Base-by-base conservation (phyloP, 495 filamentous ascomycete species). In the Lepraria neglecta region DNA sequence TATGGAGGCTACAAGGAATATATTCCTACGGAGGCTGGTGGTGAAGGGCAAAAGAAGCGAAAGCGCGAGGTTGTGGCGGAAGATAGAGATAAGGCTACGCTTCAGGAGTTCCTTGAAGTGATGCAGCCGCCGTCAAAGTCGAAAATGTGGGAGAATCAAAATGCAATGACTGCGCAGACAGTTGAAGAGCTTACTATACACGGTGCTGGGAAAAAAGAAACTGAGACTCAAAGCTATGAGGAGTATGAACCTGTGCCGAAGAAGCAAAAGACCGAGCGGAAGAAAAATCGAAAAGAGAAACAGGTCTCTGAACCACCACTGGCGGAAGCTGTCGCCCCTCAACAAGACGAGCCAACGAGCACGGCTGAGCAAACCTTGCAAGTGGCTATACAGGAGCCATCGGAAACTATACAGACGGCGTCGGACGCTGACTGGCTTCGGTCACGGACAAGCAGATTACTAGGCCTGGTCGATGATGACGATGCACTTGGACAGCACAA, bases 401-500 rank as follows among this genome's bases (percentile, higher is more conserved):
- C 31, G 31, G 21, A 17, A 14, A 19, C 40, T 35, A 24, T 48
- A 11, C 42, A 19, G 28, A 68, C 74, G 54, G 77, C 82, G 24
- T 86, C 86, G 12, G 95, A 98, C 70, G 80, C 83, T 50, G 94
- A 99, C 70, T 99, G 94, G 94, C 78, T 96, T 54, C 85, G 94
- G 45, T 95, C 89, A 45, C 86, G 89, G 65, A 97, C 91, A n/a
- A 97, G 86, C 71, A 83, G 95, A 65, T 74, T 97, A 51, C 78
- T 97, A 42, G 95, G 91, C 69, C 75, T 97, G 24, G 77, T 89
- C 24, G 90, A 92, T 68, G 84, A 89, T 35, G 82, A 85, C 56
- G 76, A 80, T 56, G 71, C 74, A 44, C 70, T 70, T 33, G 75
- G 75, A 10, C 73, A 68, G 42, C 68, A 70, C 42, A 27, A 50